phyloP scores from a whole-genome alignment of 768 basidiomycete species.

The Suillus plorans region DNA sequence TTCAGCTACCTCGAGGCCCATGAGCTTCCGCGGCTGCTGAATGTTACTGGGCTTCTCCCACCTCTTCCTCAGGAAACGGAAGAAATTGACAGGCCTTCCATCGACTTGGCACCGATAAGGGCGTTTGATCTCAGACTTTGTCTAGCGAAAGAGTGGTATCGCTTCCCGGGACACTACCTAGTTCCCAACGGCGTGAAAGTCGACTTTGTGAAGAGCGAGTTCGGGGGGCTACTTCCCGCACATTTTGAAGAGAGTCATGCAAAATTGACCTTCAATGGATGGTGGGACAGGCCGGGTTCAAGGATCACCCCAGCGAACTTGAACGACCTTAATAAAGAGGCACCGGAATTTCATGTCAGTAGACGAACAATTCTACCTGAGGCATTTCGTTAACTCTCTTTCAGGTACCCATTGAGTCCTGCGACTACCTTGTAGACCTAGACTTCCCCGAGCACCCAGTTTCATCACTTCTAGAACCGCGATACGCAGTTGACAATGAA shows the following conservation, averaged over 20 bases:
- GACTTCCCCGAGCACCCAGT: constrained; percentile 76
- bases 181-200: constrained; percentile 81
- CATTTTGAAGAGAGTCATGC: constrained; percentile 53
- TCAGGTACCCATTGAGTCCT: constrained; percentile 69
- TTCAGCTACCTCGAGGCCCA: constrained; percentile 67
- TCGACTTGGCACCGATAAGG: constrained; percentile 69
- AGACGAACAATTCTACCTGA: constrained; percentile 4
- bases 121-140: constrained; percentile 78
- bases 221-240: constrained; percentile 84
- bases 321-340: constrained; percentile 89
- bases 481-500: constrained; percentile 62
- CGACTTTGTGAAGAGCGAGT: constrained; percentile 91
- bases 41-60: constrained; percentile 63
- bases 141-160: constrained; percentile 93
- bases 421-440: constrained; percentile 90
- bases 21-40: constrained; percentile 83
- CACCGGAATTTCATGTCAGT: constrained; percentile 74
- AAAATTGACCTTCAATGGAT: constrained; percentile 3
- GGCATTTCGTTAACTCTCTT: constrained; percentile 8
- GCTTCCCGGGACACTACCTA: constrained; percentile 89
- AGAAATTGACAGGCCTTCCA: constrained; percentile 43
- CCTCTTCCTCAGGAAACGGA: constrained; percentile 41
- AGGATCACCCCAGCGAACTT: constrained; percentile 58
- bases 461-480: constrained; percentile 65
- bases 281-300: constrained; percentile 53